Percentiles rank a stretch among this genome's conserved stretches.
phyloP scores from a whole-genome alignment of 192 early-diverging fungal species.

The Glomus cerebriforme region DNA sequence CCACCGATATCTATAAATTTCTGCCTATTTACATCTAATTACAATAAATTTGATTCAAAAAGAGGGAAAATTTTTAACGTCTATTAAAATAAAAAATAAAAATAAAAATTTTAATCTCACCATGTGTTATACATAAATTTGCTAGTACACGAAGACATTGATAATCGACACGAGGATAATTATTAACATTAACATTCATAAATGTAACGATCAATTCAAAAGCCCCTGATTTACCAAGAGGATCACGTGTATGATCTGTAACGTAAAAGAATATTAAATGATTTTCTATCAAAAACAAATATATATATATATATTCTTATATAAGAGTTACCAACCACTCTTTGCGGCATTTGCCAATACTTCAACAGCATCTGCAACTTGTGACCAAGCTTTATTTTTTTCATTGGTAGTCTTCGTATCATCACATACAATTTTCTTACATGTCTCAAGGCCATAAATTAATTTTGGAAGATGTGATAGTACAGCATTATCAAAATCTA shows the following conservation, averaged over 20 bases:
- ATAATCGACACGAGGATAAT: slow-evolving; percentile 35
- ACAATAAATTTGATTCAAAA: not conserved
- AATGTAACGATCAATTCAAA: slow-evolving; percentile 44
- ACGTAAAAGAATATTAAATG: slow-evolving; percentile 12
- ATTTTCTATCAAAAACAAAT: not conserved
- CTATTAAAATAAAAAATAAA: not conserved
- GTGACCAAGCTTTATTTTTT: slow-evolving; percentile 30
- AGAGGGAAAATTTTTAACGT: not conserved
- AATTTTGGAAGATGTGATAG: not conserved
- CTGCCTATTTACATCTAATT: slow-evolving; percentile 53
- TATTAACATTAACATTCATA: slow-evolving; percentile 34
- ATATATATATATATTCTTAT: not conserved
- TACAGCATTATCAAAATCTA: not conserved
- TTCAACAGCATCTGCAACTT: slow-evolving; percentile 37
- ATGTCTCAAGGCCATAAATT: slow-evolving; percentile 18
- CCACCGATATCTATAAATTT: slow-evolving; percentile 41
- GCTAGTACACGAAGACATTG: slow-evolving; percentile 55
- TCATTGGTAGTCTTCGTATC: not conserved
- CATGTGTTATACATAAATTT: slow-evolving; percentile 58
- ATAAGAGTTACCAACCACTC: slow-evolving; percentile 37
- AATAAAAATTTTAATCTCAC: slow-evolving; percentile 36
- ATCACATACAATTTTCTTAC: slow-evolving; percentile 6
- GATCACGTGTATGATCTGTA: slow-evolving; percentile 40
- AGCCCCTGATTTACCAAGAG: slow-evolving; percentile 46
- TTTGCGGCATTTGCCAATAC: slow-evolving; percentile 41